These are phyloP conservation scores for Penicillium sp. DNA, from an alignment of 2,329 filamentous ascomycete genomes.

Conservation along the genomic window DNA sequence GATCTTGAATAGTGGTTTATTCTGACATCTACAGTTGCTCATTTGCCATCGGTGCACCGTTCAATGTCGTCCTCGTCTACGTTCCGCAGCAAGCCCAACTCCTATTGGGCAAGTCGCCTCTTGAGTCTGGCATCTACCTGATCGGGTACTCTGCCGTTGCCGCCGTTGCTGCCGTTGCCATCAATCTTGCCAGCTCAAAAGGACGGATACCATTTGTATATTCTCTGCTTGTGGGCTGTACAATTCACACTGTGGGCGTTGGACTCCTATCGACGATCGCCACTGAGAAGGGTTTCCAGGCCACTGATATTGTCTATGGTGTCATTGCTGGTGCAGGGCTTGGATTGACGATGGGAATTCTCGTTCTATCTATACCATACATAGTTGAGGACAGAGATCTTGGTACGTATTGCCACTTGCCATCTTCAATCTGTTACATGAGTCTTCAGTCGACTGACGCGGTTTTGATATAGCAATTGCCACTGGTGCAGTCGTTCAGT, in stretches of 20 bases:
- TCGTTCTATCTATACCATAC: slow-evolving; percentile 24
- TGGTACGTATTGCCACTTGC: slow-evolving; percentile 11
- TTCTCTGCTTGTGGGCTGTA: slow-evolving; percentile 23
- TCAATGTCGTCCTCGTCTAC: slow-evolving; percentile 28
- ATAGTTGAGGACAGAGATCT: slow-evolving; percentile 27
- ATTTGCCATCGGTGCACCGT: slow-evolving; percentile 28
- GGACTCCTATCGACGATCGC: slow-evolving; percentile 25
- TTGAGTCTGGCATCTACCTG: slow-evolving; percentile 27
- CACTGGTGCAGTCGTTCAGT: slow-evolving; percentile 24
- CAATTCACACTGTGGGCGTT: slow-evolving; percentile 26
- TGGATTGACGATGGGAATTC: slow-evolving; percentile 22
- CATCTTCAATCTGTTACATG: too few species aligned
- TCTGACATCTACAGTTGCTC: slow-evolving; percentile 17
- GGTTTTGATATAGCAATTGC: slow-evolving; percentile 19
- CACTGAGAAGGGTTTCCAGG: slow-evolving; percentile 16
- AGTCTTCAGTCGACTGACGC: background rate
- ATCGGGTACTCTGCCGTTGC: slow-evolving; percentile 27
- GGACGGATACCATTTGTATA: slow-evolving; percentile 28
- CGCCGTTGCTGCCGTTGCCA: slow-evolving; percentile 21
- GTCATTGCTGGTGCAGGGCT: slow-evolving; percentile 24
- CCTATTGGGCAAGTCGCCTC: slow-evolving; percentile 23
- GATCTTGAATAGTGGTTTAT: too few species aligned
- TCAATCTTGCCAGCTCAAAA: slow-evolving; percentile 21
- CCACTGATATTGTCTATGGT: slow-evolving; percentile 22
- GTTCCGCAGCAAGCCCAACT: slow-evolving; percentile 30